Percentiles rank a stretch among this genome's conserved stretches.
These are phyloP conservation scores for Litsea cubeba DNA, from an alignment of 164 flowering plant species.

Conservation along the genomic window DNA sequence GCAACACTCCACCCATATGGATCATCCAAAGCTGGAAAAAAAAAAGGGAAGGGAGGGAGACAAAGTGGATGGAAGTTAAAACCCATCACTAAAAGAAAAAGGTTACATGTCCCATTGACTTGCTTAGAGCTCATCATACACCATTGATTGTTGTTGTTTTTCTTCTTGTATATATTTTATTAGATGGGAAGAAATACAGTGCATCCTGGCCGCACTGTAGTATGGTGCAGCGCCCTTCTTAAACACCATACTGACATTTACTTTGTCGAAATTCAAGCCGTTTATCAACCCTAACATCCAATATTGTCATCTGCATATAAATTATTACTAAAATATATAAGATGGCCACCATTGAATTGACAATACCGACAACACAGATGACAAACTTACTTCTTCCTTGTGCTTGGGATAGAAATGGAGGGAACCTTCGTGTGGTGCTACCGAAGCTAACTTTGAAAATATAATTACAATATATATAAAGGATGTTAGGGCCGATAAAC, in stretches of 20 bases:
- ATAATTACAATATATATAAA: not conserved
- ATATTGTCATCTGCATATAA: not conserved
- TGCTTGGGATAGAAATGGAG: not conserved
- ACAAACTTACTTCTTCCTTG: too few relatives aligned
- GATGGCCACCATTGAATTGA: too few relatives aligned
- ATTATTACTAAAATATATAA: too few relatives aligned
- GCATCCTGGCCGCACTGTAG: not conserved
- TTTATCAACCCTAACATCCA: not conserved
- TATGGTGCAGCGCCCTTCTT: not conserved
- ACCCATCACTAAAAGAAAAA: slow-evolving; percentile 23
- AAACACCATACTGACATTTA: not conserved
- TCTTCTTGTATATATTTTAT: not conserved
- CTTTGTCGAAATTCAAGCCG: not conserved
- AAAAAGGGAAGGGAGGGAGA: slow-evolving; percentile 14
- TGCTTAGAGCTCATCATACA: slow-evolving; percentile 48
- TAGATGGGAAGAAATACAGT: too few relatives aligned
- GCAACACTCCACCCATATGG: slow-evolving; percentile 47
- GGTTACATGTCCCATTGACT: slow-evolving; percentile 41
- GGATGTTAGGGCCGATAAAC: not conserved
- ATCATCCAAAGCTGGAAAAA: slow-evolving; percentile 7
- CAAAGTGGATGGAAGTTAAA: slow-evolving; percentile 45
- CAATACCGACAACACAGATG: too few relatives aligned
- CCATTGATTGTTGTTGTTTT: slow-evolving; percentile 40
- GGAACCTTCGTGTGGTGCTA: too few relatives aligned
- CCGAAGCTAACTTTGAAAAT: too few relatives aligned